Base-by-base conservation (phyloP, 306 rosid species). In the Abrus precatorius region DNA sequence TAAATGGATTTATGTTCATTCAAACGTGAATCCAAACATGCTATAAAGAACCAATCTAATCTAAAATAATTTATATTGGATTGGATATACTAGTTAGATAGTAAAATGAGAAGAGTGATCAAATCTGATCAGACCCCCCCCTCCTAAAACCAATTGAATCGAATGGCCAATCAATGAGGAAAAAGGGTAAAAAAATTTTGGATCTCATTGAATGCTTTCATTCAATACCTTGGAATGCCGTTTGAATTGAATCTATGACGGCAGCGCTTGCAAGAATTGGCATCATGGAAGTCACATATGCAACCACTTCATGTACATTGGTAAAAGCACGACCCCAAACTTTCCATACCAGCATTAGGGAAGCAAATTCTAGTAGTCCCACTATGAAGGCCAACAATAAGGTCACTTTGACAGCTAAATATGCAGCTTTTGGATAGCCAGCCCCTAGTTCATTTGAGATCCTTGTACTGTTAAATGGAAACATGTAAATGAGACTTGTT, bases 371-470 rank as follows among this genome's bases (percentile, higher is more conserved):
- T 36, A 88, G 4, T 69, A 76, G 0, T 49, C 93, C 98, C 57
- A 49, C 86, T 0, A 43, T 32, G 59, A 87, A 61, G 43, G 92
- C 90, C 74, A 84, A 54, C 63, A 77, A 80, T 53, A 90, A n/a
- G 12, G 84, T 83, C 3, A 94, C 89, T 27, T 77, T 52, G 7
- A 90, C 92, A 2, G 97, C 91, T 70, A 94, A 84, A 68, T 86
- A 77, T 43, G 97, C 94, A 44, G 86, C 83, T 50, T 79, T 80
- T 6, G 97, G 89, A 75, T 6, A 53, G 28, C 94, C 96, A 40
- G 96, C 94, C 50, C 98, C 96, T 41, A 94, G 76, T 82, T 92
- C 96, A 68, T 92, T 90, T 53, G 98, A 90, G 59, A 90, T 91
- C 71, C 98, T 86, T 53, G 91, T 92, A 79, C 97, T 94, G 81